Conservation (phyloP, 2,329 filamentous ascomycete species). For the Sarocladium oryzae region DNA sequence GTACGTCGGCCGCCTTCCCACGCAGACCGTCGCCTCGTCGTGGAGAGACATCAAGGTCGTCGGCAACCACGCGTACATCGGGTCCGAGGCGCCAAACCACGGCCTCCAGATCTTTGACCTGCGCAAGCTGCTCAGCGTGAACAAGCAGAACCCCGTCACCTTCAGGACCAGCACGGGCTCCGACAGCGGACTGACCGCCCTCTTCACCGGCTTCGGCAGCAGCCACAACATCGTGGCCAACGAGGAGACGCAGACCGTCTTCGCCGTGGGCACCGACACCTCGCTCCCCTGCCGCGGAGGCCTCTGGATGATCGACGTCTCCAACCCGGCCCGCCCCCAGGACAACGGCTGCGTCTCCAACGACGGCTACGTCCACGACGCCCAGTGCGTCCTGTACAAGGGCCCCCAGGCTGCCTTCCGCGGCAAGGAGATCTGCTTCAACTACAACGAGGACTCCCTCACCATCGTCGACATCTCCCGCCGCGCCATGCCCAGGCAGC, state of each 20-base stretch:
- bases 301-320: conserved; percentile 48
- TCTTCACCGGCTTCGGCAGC: conserved; percentile 23
- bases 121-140: conserved; percentile 41
- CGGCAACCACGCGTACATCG: conserved; percentile 30
- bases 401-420: conserved; percentile 28
- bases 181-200: conserved; percentile 21
- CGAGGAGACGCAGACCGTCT: conserved; percentile 37
- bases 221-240: conserved; percentile 45
- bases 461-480: conserved; percentile 40
- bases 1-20: conserved; percentile 40
- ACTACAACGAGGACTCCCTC: conserved; percentile 20
- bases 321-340: conserved; percentile 43
- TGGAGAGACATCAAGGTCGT: conserved; percentile 38
- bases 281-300: conserved; percentile 37
- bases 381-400: conserved; percentile 45
- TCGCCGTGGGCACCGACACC: conserved; percentile 33
- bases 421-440: conserved; percentile 14
- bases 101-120: conserved; percentile 61
- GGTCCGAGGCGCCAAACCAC: conserved; percentile 40
- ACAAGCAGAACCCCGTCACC: conserved; percentile 30
- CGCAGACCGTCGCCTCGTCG: conserved; percentile 27
- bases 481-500: conserved; percentile 35
- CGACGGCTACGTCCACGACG: conserved; percentile 45
- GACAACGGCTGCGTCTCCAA: conserved; percentile 37
- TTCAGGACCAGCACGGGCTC: conserved; percentile 26